Evolutionary conservation across 2,329 filamentous ascomycete genomes (phyloP).

Genomic region (Leptoxyphium fumago): DNA sequence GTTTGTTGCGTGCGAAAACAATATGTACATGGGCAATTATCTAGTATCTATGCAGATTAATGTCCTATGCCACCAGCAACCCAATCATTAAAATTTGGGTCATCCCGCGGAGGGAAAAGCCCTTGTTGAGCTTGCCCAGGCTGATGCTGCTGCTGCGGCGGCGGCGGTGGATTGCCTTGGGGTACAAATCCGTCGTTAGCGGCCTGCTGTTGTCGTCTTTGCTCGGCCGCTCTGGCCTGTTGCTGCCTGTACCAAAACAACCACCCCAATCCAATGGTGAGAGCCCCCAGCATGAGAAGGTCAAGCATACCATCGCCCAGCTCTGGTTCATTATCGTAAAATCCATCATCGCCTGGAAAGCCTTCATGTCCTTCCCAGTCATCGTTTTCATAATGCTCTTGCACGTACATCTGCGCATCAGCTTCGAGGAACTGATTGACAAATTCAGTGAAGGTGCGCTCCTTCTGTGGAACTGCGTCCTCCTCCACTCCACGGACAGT

Average conservation of each 20-base stretch:
- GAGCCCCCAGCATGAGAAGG: slow-evolving; percentile 64
- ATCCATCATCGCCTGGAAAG: slow-evolving; percentile 39
- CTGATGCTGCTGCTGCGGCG: slow-evolving; percentile 20
- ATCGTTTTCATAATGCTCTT: slow-evolving; percentile 33
- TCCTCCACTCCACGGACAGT: slow-evolving; percentile 83
- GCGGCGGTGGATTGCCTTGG: slow-evolving; percentile 18
- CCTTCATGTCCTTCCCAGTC: slow-evolving; percentile 26
- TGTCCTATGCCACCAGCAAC: slow-evolving; percentile 52
- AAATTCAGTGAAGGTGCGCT: slow-evolving; percentile 61
- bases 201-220: slow-evolving; percentile 29
- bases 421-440: slow-evolving; percentile 65
- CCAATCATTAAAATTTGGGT: slow-evolving; percentile 56
- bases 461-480: slow-evolving; percentile 39
- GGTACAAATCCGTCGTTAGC: slow-evolving; percentile 11
- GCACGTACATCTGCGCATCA: slow-evolving; percentile 23
- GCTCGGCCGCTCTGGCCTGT: slow-evolving; percentile 34
- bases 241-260: slow-evolving; percentile 71
- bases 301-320: slow-evolving; percentile 71
- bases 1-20: neutral
- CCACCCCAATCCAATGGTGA: slow-evolving; percentile 59
- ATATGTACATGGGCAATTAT: neutral
- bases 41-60: slow-evolving; percentile 13
- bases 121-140: slow-evolving; percentile 35
- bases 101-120: slow-evolving; percentile 49
- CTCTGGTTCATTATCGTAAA: slow-evolving; percentile 45